These are phyloP conservation scores for Trichophyton mentagrophytes DNA, from an alignment of 2,329 filamentous ascomycete genomes.

Conservation along the genomic window DNA sequence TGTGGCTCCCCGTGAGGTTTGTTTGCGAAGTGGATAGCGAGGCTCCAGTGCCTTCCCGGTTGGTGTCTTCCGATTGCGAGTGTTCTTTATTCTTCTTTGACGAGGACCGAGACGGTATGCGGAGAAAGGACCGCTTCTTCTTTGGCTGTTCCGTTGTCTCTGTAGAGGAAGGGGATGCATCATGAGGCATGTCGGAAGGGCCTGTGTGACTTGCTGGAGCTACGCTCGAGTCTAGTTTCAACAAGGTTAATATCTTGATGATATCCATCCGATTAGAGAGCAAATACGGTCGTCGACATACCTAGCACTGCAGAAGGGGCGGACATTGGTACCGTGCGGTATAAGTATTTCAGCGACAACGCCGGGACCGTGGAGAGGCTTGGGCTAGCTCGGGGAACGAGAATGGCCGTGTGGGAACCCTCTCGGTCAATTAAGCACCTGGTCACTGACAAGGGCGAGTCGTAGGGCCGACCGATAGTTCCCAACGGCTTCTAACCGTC, in stretches of 20 bases:
- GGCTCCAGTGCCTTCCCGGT: conserved; percentile 38
- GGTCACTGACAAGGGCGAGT: neutral
- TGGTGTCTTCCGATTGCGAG: conserved; percentile 22
- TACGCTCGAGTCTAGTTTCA: neutral
- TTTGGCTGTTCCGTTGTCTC: conserved; percentile 20
- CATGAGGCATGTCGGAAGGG: neutral
- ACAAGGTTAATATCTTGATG: neutral
- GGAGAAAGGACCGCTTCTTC: conserved; percentile 27
- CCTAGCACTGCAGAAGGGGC: neutral
- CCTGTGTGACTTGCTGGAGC: neutral
- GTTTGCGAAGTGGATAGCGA: conserved; percentile 40
- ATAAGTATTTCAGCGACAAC: neutral
- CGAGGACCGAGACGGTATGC: conserved; percentile 28
- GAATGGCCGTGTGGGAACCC: neutral
- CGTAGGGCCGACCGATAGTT: neutral
- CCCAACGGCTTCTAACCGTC: neutral
- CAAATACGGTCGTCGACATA: neutral
- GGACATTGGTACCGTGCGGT: neutral
- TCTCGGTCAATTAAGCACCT: neutral
- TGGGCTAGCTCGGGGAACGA: neutral
- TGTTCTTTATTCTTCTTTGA: conserved; percentile 25
- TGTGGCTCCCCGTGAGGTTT: conserved; percentile 39
- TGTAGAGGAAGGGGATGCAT: conserved; percentile 5
- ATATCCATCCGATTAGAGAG: too few relatives aligned
- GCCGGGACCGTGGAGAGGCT: neutral